Evolutionary conservation across 768 basidiomycete species (phyloP).

Genomic region (Cystofilobasidium macerans): DNA sequence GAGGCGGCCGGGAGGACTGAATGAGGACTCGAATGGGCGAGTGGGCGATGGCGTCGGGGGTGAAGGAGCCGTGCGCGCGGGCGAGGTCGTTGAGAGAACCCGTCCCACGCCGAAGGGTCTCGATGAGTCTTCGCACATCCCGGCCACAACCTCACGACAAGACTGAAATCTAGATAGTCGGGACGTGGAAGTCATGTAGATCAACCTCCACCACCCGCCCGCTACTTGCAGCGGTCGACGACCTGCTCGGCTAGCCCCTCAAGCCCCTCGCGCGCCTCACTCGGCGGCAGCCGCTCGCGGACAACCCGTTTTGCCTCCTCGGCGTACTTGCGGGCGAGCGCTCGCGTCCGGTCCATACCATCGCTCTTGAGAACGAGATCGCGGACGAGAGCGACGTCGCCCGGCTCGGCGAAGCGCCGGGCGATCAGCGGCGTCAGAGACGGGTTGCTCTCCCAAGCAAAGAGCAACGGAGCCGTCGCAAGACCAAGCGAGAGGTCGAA

Average conservation of each 20-base stretch:
- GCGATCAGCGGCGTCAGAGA: conserved; percentile 59
- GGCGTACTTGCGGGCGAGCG: conserved; percentile 64
- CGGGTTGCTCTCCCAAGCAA: conserved; percentile 73
- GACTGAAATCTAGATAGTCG: conserved; percentile 2
- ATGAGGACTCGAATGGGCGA: not conserved
- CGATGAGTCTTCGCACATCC: no score
- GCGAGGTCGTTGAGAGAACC: not conserved
- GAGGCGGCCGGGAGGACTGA: not conserved
- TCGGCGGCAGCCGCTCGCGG: conserved; percentile 55
- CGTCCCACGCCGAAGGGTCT: no score
- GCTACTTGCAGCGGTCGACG: conserved; percentile 33
- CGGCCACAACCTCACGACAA: not conserved
- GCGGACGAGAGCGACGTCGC: conserved; percentile 65
- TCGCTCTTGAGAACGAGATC: conserved; percentile 59
- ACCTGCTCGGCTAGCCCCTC: conserved; percentile 59
- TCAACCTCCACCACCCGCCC: not conserved
- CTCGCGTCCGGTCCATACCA: conserved; percentile 65
- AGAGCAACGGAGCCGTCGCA: conserved; percentile 75
- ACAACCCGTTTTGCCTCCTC: conserved; percentile 63
- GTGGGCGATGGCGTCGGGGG: not conserved
- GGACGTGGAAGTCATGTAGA: no score
- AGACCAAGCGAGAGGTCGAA: conserved; percentile 72
- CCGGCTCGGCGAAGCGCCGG: conserved; percentile 61
- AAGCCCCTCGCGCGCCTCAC: conserved; percentile 66
- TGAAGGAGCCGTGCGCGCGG: not conserved